phyloP scores from a whole-genome alignment of 345 rosid genomes.

The Psidium friedrichsthalianum region DNA sequence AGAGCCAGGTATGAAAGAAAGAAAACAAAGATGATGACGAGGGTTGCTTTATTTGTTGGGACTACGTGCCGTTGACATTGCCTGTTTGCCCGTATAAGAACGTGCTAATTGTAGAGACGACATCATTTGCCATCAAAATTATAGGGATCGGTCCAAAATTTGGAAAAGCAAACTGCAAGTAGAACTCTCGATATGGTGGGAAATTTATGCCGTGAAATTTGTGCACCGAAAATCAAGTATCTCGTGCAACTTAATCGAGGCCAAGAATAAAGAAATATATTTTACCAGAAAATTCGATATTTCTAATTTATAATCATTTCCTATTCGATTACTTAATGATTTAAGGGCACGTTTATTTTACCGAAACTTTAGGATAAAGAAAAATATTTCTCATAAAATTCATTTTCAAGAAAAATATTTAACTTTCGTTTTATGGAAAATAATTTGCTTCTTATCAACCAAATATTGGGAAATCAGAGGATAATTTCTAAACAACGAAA shows the following conservation, averaged over 20 bases:
- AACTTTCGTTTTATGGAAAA: no score
- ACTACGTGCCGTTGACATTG: neutral
- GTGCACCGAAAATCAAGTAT: neutral
- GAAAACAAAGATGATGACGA: neutral
- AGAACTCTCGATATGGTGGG: neutral
- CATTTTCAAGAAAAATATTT: no score
- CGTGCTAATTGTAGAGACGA: neutral
- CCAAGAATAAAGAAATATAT: neutral
- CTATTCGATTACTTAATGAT: neutral
- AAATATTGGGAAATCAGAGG: neutral
- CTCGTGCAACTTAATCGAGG: neutral
- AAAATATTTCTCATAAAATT: neutral
- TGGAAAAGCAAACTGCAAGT: neutral
- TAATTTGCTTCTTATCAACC: no score
- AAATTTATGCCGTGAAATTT: no score
- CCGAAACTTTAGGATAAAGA: neutral
- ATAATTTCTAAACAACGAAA: neutral
- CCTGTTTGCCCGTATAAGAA: neutral
- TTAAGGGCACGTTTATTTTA: fast-evolving
- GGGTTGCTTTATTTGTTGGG: neutral
- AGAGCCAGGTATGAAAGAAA: neutral
- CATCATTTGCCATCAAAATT: neutral
- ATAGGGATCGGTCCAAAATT: neutral
- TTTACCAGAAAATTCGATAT: neutral
- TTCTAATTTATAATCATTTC: neutral